Percentiles rank a stretch among this genome's conserved stretches.
Conservation (phyloP, 805 yeast species). For the Wickerhamiella parazyma region DNA sequence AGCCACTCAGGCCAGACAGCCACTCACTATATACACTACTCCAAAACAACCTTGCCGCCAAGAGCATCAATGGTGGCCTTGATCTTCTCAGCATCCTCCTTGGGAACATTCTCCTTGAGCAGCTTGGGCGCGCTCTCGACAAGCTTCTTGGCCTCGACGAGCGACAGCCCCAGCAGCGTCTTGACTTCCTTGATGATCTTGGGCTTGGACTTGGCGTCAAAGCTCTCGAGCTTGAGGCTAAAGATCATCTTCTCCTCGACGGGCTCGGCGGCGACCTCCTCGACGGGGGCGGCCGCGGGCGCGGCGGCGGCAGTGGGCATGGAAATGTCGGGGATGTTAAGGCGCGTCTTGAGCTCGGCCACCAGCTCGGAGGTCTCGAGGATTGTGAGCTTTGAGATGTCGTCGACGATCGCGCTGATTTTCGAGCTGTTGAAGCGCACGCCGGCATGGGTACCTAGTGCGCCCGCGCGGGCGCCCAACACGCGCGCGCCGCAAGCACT, state of each 20-base stretch:
- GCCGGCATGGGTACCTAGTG: too few species aligned
- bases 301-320: constrained; percentile 59
- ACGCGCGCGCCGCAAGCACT: neutral
- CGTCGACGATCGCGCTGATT: constrained; percentile 74
- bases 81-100: constrained; percentile 96
- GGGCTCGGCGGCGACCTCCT: constrained; percentile 60
- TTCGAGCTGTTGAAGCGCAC: constrained; percentile 37
- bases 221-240: constrained; percentile 79
- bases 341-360: constrained; percentile 49
- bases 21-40: constrained; percentile 33
- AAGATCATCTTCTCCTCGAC: constrained; percentile 90
- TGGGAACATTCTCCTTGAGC: constrained; percentile 86
- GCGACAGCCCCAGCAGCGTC: constrained; percentile 73
- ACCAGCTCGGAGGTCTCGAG: constrained; percentile 86
- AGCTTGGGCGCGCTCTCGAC: constrained; percentile 97
- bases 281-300: constrained; percentile 51
- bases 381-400: constrained; percentile 79
- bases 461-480: constrained; percentile 6
- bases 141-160: constrained; percentile 94
- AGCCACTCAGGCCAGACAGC: too few species aligned
- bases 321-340: constrained; percentile 88
- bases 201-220: constrained; percentile 91
- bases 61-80: constrained; percentile 83
- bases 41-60: constrained; percentile 87
- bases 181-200: constrained; percentile 97